Evolutionary conservation across 768 basidiomycete species (phyloP), one percentile per base, ranked within the genome.

Genomic region (Lepiota venenata): DNA sequence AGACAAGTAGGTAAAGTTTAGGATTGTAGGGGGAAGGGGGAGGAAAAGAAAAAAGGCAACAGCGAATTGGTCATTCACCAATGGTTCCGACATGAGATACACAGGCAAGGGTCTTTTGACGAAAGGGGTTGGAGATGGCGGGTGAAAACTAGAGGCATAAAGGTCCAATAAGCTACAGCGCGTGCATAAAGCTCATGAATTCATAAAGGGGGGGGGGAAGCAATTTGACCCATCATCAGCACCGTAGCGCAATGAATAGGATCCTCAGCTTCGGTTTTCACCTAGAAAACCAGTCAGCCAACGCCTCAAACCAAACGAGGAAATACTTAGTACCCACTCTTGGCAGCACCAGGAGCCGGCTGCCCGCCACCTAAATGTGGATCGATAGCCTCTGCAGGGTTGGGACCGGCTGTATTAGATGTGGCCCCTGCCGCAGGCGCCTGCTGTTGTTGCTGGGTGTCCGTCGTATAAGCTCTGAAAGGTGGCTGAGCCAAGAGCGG

Each of bases 341-440:
- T 54, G 52, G 52, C 52, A 54, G 45, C 36, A 29, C 52, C 52
- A 46, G 52, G 27, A 18, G 52, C 52, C 37, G 52, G 52, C 52
- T 53, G 52, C 44, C 44, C 52, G 40, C 52, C 52, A 32, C 52
- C 47, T 3, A 58, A 45, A 41, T 58, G 52, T 21, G 57, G 57
- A 44, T 58, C 57, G 40, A 58, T 58, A 14, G 52, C 41, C n/a
- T 58, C 57, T 62, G 61, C 2, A 61, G 52, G 40, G 52, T 37
- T 50, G 29, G 52, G 16, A 20, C 43, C 47, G 45, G 57, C 50
- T n/a, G 39, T 21, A 21, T 42, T 35, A 37, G 56, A 32, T 45
- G 56, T 18, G 12, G 46, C 11, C 42, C 45, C 43, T 5, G 49
- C 32, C 14, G 57, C 18, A 4, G 61, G 48, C 14, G 59, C 42